Conservation (phyloP, 139 green algal genomes). For the Asterochloris erici region DNA sequence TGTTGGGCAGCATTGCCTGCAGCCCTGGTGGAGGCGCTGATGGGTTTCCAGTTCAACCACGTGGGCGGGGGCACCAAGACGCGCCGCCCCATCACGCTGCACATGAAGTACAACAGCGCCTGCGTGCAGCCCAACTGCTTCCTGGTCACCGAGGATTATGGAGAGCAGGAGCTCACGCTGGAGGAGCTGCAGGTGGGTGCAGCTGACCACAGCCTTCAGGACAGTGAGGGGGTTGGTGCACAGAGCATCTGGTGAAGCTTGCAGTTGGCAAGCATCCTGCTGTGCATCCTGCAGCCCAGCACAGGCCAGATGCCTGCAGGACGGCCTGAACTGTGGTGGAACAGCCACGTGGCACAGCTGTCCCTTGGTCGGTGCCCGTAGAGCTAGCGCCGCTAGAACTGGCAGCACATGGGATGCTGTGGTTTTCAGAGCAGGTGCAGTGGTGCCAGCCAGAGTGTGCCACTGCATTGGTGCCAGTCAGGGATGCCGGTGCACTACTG, state of each 20-base stretch:
- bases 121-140: slow-evolving; percentile 85
- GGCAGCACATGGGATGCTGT: too few relatives aligned
- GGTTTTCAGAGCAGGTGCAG: too few relatives aligned
- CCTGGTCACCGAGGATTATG: slow-evolving; percentile 77
- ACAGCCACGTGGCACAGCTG: too few relatives aligned
- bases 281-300: not conserved
- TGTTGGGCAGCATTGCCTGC: slow-evolving; percentile 2
- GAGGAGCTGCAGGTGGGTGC: slow-evolving; percentile 82
- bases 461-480: too few relatives aligned
- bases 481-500: too few relatives aligned
- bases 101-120: slow-evolving; percentile 95
- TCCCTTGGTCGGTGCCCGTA: too few relatives aligned
- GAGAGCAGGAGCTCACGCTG: slow-evolving; percentile 78
- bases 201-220: not conserved
- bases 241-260: too few relatives aligned
- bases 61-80: slow-evolving; percentile 97
- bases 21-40: slow-evolving; percentile 93
- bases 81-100: slow-evolving; percentile 87
- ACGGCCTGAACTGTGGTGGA: too few relatives aligned
- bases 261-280: too few relatives aligned
- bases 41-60: slow-evolving; percentile 98
- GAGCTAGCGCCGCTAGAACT: too few relatives aligned
- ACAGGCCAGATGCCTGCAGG: not conserved
- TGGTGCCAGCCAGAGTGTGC: too few relatives aligned
- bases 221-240: too few relatives aligned